These are phyloP conservation scores for Pleurotus salmoneostramineus DNA, from an alignment of 768 basidiomycete species.

Conservation along the genomic window DNA sequence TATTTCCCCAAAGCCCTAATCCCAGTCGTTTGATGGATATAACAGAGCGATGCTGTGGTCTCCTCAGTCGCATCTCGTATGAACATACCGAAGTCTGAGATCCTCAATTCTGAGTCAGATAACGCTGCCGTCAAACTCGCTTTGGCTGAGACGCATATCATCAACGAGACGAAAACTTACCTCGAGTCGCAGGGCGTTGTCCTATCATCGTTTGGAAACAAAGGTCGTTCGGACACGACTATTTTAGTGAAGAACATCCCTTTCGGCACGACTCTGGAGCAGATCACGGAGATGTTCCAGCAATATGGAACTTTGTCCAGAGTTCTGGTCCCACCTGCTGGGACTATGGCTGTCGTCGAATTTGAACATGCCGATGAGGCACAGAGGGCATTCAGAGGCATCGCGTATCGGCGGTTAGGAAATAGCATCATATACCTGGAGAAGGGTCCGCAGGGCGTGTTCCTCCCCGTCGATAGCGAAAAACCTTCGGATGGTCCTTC, in stretches of 20 bases:
- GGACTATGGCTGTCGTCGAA: conserved; percentile 91
- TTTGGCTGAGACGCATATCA: conserved; percentile 93
- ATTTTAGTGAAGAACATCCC: conserved; percentile 98
- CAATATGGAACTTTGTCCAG: conserved; percentile 67
- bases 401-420: conserved; percentile 85
- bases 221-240: conserved; percentile 66
- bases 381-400: conserved; percentile 67
- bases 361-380: conserved; percentile 73
- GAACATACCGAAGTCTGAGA: conserved; percentile 81
- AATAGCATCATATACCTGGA: conserved; percentile 92
- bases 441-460: conserved; percentile 86
- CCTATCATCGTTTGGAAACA: conserved; percentile 51
- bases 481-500: neutral
- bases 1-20: conserved; percentile 14
- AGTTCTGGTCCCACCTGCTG: conserved; percentile 85
- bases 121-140: conserved; percentile 93
- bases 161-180: conserved; percentile 90
- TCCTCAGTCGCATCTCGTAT: conserved; percentile 88
- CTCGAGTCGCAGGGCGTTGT: conserved; percentile 75
- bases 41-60: conserved; percentile 88
- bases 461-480: conserved; percentile 32
- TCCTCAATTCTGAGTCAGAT: conserved; percentile 76
- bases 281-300: conserved; percentile 79
- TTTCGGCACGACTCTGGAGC: conserved; percentile 72
- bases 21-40: neutral